Evolutionary conservation across 202 grass and related monocot genomes (phyloP), one percentile per base, ranked within the genome.

Genomic region (Bolboschoenoplectus hybrid): DNA sequence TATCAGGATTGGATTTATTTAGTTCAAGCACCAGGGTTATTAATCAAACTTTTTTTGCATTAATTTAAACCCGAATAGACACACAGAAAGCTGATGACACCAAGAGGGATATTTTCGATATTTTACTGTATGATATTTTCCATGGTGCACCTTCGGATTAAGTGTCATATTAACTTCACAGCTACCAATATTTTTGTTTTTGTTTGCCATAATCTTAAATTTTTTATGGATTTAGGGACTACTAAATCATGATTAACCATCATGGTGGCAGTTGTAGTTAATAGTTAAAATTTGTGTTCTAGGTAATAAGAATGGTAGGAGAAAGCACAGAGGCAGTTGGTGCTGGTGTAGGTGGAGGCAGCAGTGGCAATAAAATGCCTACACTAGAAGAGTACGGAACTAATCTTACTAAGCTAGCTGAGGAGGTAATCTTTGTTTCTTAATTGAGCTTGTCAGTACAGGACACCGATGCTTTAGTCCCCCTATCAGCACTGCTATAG

Each of bases 341-440:
- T 91, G 93, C 89, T 81, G 89, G 91, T 89, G 93, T 95, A 74
- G 93, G 91, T 38, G 93, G 93, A 87, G 93, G 93, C 84, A 92
- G 76, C 74, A 96, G 91, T 86, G 86, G 89, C 56, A 89, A 89
- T 83, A 96, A 93, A 69, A 96, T 93, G 93, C 91, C 93, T 40
- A 96, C 91, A 45, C 91, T 95, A 16, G 93, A 95, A 72, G 93
- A 93, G 73, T 93, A 93, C 34, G 93, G 93, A 51, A 95, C 93
- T 52, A 93, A 95, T 85, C 85, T 95, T 70, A 95, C 93, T 67
- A 93, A 93, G 84, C 73, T 95, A 85, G 93, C 91, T 67, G 91
- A 95, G 85, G 93, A 93, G 91, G 93, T 95, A 88, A 55, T 86
- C 5, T 43, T 61, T 20, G 19, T 53, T 86, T 86, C 35, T 0